A percentile compares a stretch with the other conserved stretches of the same genome.
Evolutionary conservation across 2,329 filamentous ascomycete genomes (phyloP).

Genomic region (Colletotrichum caudatum): DNA sequence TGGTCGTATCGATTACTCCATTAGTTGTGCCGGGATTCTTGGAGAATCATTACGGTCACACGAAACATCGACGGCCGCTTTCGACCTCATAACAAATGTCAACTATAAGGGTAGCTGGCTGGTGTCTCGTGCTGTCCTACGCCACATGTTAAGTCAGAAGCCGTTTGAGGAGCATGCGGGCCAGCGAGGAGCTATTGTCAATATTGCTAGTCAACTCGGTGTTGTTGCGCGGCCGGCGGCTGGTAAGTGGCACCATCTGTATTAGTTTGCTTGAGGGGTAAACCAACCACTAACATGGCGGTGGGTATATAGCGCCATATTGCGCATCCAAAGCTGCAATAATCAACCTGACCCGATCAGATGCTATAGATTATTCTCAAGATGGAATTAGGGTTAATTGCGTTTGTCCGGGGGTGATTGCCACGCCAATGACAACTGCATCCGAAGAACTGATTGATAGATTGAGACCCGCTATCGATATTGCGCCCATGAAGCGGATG

Average conservation of each 20-base stretch:
- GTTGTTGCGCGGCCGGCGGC: constrained; percentile 61
- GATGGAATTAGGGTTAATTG: constrained; percentile 63
- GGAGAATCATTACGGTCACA: constrained; percentile 56
- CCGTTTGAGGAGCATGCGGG: constrained; percentile 54
- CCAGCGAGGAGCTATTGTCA: constrained; percentile 62
- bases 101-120: constrained; percentile 67
- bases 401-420: constrained; percentile 74
- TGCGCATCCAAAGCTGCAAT: constrained; percentile 70
- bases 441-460: constrained; percentile 53
- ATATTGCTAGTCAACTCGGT: constrained; percentile 65
- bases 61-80: constrained; percentile 61
- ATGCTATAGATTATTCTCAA: constrained; percentile 67
- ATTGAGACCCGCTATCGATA: constrained; percentile 57
- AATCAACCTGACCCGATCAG: constrained; percentile 67
- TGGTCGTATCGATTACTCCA: constrained; percentile 65
- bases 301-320: constrained; percentile 60
- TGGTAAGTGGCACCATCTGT: constrained; percentile 50
- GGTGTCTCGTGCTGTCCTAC: constrained; percentile 57
- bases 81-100: constrained; percentile 65
- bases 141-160: constrained; percentile 60
- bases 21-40: constrained; percentile 67
- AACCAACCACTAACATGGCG: neutral
- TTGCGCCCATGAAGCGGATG: constrained; percentile 65
- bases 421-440: constrained; percentile 60
- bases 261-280: neutral